phyloP scores from a whole-genome alignment of 768 basidiomycete genomes.

The Boletus rex-veris region DNA sequence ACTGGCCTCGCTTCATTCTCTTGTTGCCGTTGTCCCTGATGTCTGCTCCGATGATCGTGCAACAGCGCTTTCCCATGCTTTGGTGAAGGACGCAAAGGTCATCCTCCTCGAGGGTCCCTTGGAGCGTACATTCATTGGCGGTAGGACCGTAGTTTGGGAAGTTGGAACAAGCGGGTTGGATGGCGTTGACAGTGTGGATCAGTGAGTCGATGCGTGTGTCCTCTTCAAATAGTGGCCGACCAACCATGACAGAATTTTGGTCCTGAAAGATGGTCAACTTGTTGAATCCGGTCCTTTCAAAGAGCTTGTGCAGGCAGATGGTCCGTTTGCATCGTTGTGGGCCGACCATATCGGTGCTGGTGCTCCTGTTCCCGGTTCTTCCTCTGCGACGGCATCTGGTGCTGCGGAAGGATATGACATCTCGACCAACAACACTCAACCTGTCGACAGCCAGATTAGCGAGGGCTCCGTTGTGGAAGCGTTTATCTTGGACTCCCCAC shows the following conservation, averaged over 20 bases:
- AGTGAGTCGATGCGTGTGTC: constrained; percentile 39
- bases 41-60: constrained; percentile 40
- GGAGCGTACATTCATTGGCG: constrained; percentile 14
- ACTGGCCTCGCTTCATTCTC: constrained; percentile 69
- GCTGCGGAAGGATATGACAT: constrained; percentile 26
- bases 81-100: constrained; percentile 24
- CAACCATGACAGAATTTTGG: constrained; percentile 62
- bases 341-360: constrained; percentile 72
- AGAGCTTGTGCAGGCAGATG: constrained; percentile 68
- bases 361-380: constrained; percentile 36
- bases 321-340: constrained; percentile 86
- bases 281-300: constrained; percentile 78
- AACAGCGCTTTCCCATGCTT: constrained; percentile 23
- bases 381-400: constrained; percentile 24
- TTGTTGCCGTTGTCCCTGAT: constrained; percentile 91
- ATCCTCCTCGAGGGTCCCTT: constrained; percentile 26
- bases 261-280: constrained; percentile 87
- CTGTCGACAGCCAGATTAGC: constrained; percentile 1
- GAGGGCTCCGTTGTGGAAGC: constrained; percentile 21
- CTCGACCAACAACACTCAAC: constrained; percentile 18
- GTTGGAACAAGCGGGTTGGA: constrained; percentile 16
- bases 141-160: constrained; percentile 30
- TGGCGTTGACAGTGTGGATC: constrained; percentile 57
- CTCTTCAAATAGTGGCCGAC: not conserved
- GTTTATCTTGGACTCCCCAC: constrained; percentile 15